Evolutionary conservation across 768 basidiomycete genomes (phyloP), one percentile per base, ranked within the genome.

Genomic region (Arthromyces matolae): DNA sequence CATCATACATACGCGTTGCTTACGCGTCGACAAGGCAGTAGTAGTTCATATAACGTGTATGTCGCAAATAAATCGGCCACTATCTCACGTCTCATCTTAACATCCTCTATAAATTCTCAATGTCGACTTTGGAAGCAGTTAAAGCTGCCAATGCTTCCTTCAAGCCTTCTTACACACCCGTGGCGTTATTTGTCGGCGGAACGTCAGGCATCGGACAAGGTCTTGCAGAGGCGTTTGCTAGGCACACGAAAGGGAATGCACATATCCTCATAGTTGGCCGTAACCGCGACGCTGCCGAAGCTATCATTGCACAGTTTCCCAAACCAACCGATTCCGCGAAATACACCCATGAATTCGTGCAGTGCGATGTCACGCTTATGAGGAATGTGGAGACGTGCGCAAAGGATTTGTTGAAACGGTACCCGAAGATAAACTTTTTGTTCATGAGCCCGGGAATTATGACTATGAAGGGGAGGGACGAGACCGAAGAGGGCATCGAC

Each of bases 361-460:
- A 67, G 45, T 74, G 73, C 61, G 76, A 79, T 50, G 68, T 64
- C n/a, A 64, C 68, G 22, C 62, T 70, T 28, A 74, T 78, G 71
- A 64, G 62, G 61, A 73, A 77, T 50, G 63, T 78, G 10, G 62
- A 69, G 33, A 49, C 55, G 8, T 57, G 63, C 16, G 61, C 69
- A 16, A 47, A 57, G 23, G 63, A 66, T n/a, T 66, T 73, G 25
- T 59, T 61, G 12, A 32, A 54, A 8, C 64, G 64, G 8, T 38
- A 75, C 16, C 65, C 68, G 2, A 78, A 74, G 56, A 56, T 81
- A 55, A 80, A 81, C 61, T 78, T 71, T 59, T 67, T 79, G 34
- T 65, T 77, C 19, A 53, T 78, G 56, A 66, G 71, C 9, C 59
- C 76, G 9, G 79, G 78, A 0, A 58, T 73, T 35, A 42, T 78